Base-by-base conservation (phyloP, 306 rosid genomes). In the Dalbergia oliveri region DNA sequence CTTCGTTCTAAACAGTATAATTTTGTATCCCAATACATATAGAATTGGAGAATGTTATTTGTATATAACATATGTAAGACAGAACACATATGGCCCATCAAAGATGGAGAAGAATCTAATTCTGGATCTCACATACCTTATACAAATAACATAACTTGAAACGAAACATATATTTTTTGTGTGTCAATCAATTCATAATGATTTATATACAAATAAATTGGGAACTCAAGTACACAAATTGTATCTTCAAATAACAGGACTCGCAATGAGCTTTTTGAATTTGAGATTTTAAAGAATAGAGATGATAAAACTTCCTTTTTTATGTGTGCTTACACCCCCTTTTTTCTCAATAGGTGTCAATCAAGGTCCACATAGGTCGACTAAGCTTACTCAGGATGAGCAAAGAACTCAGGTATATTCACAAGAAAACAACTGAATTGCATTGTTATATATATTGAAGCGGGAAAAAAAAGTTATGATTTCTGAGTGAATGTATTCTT, bases 401-500 rank as follows among this genome's bases (percentile, higher is more conserved):
- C 87, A 89, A 87, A 87, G 39, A 76, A 89, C 97, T 44, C 97
- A 93, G 90, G 97, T 93, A 41, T 91, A 78, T 66, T 45, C 57
- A n/a, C 58, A 72, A 41, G 9, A 16, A 16, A 21, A 45, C 11
- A 62, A 41, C 0, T 47, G 49, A 64, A 77, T 78, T 63, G 50
- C 16, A 54, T 49, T 39, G 60, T 62, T 54, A 3, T 5, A 56
- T 65, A 26, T 26, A 26, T 26, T 26, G 31, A 26, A 26, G 3
- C 16, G 64, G 15, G 64, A 72, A 8, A 62, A 8, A 53, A 5
- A 13, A 35, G 3, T 9, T 47, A 13, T 65, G 6, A 5, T 31
- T 69, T 34, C 34, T 80, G 58, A 62, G 43, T 65, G 49, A 39
- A 50, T 11, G 16, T 73, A 8, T 31, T 44, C 66, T 62, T 3